Evolutionary conservation across 106 monocot species (phyloP), one percentile per base, ranked within the genome.

Genomic region (Dioscorea zingiberensis): DNA sequence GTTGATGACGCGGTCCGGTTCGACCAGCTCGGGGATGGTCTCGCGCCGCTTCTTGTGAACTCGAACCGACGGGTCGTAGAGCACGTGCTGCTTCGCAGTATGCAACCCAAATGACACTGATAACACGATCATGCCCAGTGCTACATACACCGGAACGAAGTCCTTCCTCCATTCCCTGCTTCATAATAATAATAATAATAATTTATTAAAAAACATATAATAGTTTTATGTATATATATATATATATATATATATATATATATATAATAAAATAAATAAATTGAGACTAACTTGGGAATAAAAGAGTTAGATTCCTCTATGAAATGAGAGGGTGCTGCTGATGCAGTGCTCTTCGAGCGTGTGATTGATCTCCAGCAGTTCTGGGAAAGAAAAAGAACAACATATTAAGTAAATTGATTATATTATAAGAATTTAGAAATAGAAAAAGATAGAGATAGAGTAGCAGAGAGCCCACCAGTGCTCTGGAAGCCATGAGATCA

Each of bases 21-120:
- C 76, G 1, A 58, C 69, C 27, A 77, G 64, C 32, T 76, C 76
- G 1, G 64, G 58, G 23, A 77, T 15, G 1, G 29, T 13, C 65
- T 70, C 76, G 21, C 76, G 63, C 58, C 58, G 19, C 70, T 71
- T 70, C 64, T 70, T 77, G 70, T 25, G 63, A 21, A 77, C 46
- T 18, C 69, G 76, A 13, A 76, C 76, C 5, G 53, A 45, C 16
- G 76, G 76, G 13, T 53, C 55, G 63, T 70, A 25, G 54, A 60
- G 15, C 7, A 76, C 54, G 55, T 76, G 76, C 46, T 63, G 56
- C 63, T 69, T 53, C 27, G 57, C 63, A 21, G 76, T 69, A 26
- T 69, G 44, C 23, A 16, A 9, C 1, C 69, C 76, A n/a, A 69
- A 30, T 14, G 62, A 32, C 1, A 58, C 4, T 0, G 76, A 63